Percentiles rank a stretch among this genome's conserved stretches.
Evolutionary conservation across 345 rosid species (phyloP).

Genomic region (Microthlaspi erraticum): DNA sequence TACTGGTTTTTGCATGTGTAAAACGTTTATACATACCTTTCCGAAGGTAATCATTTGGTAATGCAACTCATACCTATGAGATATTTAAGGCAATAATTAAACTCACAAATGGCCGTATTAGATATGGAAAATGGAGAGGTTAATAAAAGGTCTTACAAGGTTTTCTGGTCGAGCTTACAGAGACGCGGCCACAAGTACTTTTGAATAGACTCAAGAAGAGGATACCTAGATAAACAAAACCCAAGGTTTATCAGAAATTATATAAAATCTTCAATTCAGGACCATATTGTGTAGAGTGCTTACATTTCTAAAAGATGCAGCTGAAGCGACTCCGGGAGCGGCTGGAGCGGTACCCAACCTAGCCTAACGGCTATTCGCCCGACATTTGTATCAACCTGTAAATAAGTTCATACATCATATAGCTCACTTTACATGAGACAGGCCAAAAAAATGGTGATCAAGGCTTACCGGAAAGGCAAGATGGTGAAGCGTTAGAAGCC

Average conservation of each 20-base stretch:
- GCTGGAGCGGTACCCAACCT: conserved; percentile 99
- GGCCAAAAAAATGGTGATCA: not conserved
- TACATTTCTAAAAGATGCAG: conserved; percentile 94
- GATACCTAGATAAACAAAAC: conserved; percentile 63
- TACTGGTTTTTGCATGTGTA: not conserved
- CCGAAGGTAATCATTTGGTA: conserved; percentile 99
- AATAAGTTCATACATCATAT: conserved; percentile 30
- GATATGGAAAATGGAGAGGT: not conserved
- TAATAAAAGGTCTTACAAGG: conserved; percentile 59
- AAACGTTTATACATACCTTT: no score
- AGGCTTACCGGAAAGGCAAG: conserved; percentile 95
- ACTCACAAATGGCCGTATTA: conserved; percentile 35
- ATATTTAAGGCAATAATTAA: conserved; percentile 24
- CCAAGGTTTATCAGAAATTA: not conserved
- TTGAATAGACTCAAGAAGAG: conserved; percentile 89
- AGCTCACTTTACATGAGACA: conserved; percentile 4
- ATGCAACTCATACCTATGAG: conserved; percentile 89
- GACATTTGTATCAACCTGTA: conserved; percentile 98
- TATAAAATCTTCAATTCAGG: not conserved
- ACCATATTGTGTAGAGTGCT: conserved; percentile 31
- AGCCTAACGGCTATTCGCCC: conserved; percentile 98
- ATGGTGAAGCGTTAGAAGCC: conserved; percentile 94
- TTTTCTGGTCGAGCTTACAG: conserved; percentile 93
- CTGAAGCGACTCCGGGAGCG: conserved; percentile 97
- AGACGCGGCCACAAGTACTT: conserved; percentile 97